A percentile compares a stretch with the other conserved stretches of the same genome.
phyloP scores from a whole-genome alignment of 1,284 basidiomycete genomes.

The Athelia psychrophila region DNA sequence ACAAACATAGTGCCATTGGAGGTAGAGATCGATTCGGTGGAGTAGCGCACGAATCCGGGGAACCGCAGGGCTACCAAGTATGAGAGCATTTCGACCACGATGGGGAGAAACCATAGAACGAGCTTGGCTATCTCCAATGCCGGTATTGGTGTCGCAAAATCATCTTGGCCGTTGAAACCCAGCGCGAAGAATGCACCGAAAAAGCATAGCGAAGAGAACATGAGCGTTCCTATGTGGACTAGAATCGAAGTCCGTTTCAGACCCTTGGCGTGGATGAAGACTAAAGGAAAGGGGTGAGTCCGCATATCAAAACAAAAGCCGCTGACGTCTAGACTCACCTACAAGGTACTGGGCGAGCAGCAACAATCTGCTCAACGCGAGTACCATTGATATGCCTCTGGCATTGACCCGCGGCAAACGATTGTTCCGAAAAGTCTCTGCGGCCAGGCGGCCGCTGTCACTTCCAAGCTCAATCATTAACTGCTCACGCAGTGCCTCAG shows the following conservation, averaged over 20 bases:
- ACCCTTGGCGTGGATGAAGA: neutral
- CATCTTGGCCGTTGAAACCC: neutral
- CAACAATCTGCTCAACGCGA: neutral
- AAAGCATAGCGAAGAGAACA: neutral
- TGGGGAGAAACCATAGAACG: neutral
- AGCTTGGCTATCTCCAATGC: neutral
- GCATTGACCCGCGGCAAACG: neutral
- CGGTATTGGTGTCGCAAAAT: neutral
- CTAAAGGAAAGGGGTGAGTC: too few relatives aligned
- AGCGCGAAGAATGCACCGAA: constrained; percentile 1
- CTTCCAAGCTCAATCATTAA: neutral
- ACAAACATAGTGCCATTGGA: neutral
- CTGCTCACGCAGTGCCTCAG: neutral
- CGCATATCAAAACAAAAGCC: too few relatives aligned
- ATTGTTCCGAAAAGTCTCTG: neutral
- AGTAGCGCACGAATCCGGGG: neutral
- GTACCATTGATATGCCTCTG: neutral
- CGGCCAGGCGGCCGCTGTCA: neutral
- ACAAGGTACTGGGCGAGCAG: neutral
- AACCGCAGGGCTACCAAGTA: neutral
- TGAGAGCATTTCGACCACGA: neutral
- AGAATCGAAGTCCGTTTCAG: neutral
- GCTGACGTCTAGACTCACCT: too few relatives aligned
- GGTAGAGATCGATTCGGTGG: neutral
- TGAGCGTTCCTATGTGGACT: neutral